phyloP scores from a whole-genome alignment of 371 early-diverging fungal species.

The Gilbertella persicaria region DNA sequence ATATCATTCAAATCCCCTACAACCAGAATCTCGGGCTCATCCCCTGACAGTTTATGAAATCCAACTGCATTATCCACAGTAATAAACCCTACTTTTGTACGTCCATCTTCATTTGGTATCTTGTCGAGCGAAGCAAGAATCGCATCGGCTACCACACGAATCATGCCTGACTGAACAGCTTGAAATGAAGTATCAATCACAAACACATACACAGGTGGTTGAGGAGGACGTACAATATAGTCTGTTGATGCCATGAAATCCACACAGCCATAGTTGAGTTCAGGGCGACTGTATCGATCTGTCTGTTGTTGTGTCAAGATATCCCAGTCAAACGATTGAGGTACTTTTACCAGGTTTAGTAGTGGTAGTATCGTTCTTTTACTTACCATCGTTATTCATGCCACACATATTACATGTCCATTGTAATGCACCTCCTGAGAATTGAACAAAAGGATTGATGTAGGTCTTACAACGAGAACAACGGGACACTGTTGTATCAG shows the following conservation, averaged over 20 bases:
- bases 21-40: conserved; percentile 82
- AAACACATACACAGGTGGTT: conserved; percentile 84
- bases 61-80: conserved; percentile 77
- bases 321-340: conserved; percentile 80
- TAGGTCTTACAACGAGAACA: conserved; percentile 87
- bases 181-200: conserved; percentile 78
- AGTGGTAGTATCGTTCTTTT: no score
- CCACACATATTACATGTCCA: conserved; percentile 90
- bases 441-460: conserved; percentile 85
- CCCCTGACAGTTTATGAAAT: conserved; percentile 71
- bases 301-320: conserved; percentile 58
- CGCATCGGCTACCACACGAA: conserved; percentile 56
- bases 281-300: conserved; percentile 74
- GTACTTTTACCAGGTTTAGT: no score
- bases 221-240: conserved; percentile 82
- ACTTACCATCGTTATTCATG: conserved; percentile 74
- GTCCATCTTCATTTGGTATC: conserved; percentile 78
- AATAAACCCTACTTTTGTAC: conserved; percentile 77
- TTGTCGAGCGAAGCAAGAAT: conserved; percentile 68
- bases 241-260: conserved; percentile 85
- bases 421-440: conserved; percentile 73
- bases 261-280: conserved; percentile 73
- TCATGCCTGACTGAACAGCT: conserved; percentile 69
- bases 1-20: conserved; percentile 77
- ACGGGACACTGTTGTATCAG: conserved; percentile 72